phyloP scores from a whole-genome alignment of 192 early-diverging fungal species.

The Physocladia obscura region DNA sequence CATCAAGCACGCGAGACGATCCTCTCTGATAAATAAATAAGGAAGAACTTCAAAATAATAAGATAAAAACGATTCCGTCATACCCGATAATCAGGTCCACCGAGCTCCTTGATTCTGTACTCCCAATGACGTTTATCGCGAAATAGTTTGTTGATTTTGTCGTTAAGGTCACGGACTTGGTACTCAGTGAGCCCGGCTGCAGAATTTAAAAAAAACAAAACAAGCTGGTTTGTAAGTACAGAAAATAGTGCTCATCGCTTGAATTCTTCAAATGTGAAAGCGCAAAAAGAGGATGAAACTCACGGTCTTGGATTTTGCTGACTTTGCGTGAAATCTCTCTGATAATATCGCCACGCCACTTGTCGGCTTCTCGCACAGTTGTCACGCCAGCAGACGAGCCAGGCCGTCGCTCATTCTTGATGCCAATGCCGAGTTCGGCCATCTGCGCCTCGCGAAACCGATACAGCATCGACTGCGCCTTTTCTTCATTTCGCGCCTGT shows the following conservation, averaged over 20 bases:
- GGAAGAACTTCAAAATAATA: neutral
- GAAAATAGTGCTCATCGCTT: no score
- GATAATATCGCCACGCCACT: slow-evolving; percentile 87
- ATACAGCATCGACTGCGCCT: slow-evolving; percentile 96
- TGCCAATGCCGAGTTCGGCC: slow-evolving; percentile 69
- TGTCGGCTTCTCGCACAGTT: slow-evolving; percentile 77
- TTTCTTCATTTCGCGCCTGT: slow-evolving; percentile 94
- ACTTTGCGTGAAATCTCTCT: slow-evolving; percentile 86
- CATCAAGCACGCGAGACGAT: slow-evolving; percentile 76
- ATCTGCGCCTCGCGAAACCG: slow-evolving; percentile 94
- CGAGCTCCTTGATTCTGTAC: slow-evolving; percentile 82
- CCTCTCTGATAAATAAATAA: slow-evolving; percentile 51
- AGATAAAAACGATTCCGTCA: slow-evolving; percentile 1
- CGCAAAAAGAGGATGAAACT: slow-evolving; percentile 41
- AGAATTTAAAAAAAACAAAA: neutral
- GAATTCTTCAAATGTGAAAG: no score
- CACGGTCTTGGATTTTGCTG: slow-evolving; percentile 87
- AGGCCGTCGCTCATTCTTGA: slow-evolving; percentile 71
- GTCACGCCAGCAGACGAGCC: slow-evolving; percentile 69
- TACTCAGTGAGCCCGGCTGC: slow-evolving; percentile 80
- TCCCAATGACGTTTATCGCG: slow-evolving; percentile 94
- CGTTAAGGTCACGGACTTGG: slow-evolving; percentile 92
- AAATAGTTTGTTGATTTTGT: slow-evolving; percentile 92
- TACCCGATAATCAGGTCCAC: slow-evolving; percentile 87
- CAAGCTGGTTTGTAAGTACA: no score